These are phyloP conservation scores for Russula dissimulans DNA, from an alignment of 768 basidiomycete species.

Conservation along the genomic window DNA sequence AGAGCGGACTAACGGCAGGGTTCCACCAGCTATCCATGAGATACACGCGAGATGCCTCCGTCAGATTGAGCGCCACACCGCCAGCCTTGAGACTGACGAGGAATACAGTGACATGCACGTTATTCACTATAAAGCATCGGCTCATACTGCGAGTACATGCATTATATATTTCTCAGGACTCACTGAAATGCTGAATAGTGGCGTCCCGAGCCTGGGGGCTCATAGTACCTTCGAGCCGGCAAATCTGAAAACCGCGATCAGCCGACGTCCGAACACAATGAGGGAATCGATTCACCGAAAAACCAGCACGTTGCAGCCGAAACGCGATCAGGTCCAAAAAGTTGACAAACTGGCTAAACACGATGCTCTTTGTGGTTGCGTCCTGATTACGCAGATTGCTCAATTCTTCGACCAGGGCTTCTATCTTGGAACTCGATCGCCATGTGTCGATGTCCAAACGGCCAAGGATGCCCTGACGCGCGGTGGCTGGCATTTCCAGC, in stretches of 20 bases:
- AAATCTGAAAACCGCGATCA: conserved; percentile 45
- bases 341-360: conserved; percentile 94
- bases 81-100: conserved; percentile 94
- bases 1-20: conserved; percentile 54
- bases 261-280: background rate
- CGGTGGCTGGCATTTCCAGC: conserved; percentile 46
- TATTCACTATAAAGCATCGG: conserved; percentile 53
- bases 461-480: conserved; percentile 87
- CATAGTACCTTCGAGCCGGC: conserved; percentile 94
- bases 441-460: conserved; percentile 82
- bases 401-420: conserved; percentile 91
- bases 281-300: conserved; percentile 46
- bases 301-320: conserved; percentile 85
- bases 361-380: conserved; percentile 89
- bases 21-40: conserved; percentile 99
- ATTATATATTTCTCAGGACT: conserved; percentile 22
- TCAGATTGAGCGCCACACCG: conserved; percentile 84
- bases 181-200: conserved; percentile 91
- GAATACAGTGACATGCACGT: conserved; percentile 93
- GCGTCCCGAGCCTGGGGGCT: conserved; percentile 92
- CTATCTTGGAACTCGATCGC: conserved; percentile 96
- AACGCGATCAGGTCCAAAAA: conserved; percentile 91
- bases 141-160: conserved; percentile 2
- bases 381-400: conserved; percentile 76
- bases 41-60: conserved; percentile 88